Base-by-base conservation (phyloP, 2,329 filamentous ascomycete genomes). In the Fusarium xyrophilum region DNA sequence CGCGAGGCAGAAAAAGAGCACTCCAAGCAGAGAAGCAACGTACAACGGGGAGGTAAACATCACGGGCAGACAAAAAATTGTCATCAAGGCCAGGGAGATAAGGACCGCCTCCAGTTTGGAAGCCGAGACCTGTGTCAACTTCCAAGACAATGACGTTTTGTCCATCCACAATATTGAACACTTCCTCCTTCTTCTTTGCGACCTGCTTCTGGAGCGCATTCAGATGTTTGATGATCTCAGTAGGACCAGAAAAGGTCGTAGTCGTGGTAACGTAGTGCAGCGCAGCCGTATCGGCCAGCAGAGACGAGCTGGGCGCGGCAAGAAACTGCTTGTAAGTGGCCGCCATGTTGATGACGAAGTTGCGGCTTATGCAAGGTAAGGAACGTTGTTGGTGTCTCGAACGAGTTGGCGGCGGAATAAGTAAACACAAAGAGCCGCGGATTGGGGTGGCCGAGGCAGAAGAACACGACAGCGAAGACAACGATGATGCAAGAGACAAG, bases 181-280 rank as follows among this genome's bases (percentile, higher is more conserved):
- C 80, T 43, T 90, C 90, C 79, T 97, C 89, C 72, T 90, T 88
- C 81, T 92, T 94, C 85, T 93, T 96, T 80, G 90, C 91, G 76
- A 97, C 83, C 76, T 92, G 86, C 77, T 89, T 90, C 73, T 86
- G 85, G 77, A 93, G 86, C 38, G 85, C 85, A 74, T 83, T 84
- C 67, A 97, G 81, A 80, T 98, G 94, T 82, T 93, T 93, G 80
- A 95, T 83, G 78, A 99, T 93, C 47, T 92, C 88, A 53, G 89
- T 85, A 47, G 91, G 80, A 71, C 92, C 89, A 66, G 85, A 84
- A 76, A 96, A 84, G 68, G 88, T 88, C 35, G 90, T 93, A 15
- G 93, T 90, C 11, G 95, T 97, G 58, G 94, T 93, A 78, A 98
- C 90, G 83, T 98, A 99, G 83, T 95, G 89, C 72, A 94, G 82